Evolutionary conservation across 129 eudicot species (phyloP), one percentile per base, ranked within the genome.

Genomic region (Flaveria brownii): DNA sequence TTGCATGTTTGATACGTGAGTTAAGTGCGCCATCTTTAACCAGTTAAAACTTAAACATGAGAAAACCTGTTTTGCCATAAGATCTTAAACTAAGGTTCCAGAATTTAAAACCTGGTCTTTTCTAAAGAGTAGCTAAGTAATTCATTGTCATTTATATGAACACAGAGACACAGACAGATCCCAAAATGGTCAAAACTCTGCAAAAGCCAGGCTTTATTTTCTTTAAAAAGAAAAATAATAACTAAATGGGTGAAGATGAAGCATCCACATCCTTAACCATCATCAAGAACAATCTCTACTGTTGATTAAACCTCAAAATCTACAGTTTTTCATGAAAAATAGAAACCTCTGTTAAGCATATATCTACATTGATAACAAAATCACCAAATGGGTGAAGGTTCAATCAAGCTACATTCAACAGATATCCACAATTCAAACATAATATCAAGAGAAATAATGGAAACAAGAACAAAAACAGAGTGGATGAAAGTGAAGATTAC

Each of bases 371-470:
- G 64, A 26, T 6, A 56, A 47, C 23, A 15, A 64, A 65, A 30
- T 30, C 36, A 30, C 36, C 36, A 30, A 30, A 14, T 64, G 20
- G 16, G 73, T 23, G 49, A 72, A 33, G 13, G 55, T 26, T 57
- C 43, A 73, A 68, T 15, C 43, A 47, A 54, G 15, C 71, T 75
- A 75, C 81, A 83, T 68, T 78, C 59, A 68, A 30, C 36, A 55
- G 43, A 41, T 0, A 63, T 13, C 62, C 47, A 80, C n/a, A 26
- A 14, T 30, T 55, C 11, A 61, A 70, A 20, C 36, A 75, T 41
- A 56, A 55, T 41, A 68, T 2, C 54, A 49, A 13, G 1, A 49
- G 54, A 49, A 14, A 11, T 3, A 49, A 49, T 12, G 16, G 70
- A 76, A 1, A 13, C 36, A 30, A 30, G 0, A 30, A 30, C 36